phyloP scores from a whole-genome alignment of 2,329 filamentous ascomycete species.

The Fusarium phyllophilum region DNA sequence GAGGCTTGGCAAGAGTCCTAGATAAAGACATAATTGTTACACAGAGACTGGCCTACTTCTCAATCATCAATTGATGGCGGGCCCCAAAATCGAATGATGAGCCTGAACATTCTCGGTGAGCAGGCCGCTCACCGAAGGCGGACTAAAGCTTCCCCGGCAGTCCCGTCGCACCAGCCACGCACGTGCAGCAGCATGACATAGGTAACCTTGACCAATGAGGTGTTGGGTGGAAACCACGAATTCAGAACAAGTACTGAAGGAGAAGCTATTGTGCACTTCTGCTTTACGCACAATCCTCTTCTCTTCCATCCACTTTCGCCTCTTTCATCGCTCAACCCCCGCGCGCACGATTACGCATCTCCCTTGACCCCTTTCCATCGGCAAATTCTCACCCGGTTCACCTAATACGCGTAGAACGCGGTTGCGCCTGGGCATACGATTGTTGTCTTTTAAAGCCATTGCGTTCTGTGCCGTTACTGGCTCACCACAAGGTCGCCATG shows the following conservation, averaged over 20 bases:
- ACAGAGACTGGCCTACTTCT: neutral
- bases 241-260: slow-evolving; percentile 37
- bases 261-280: slow-evolving; percentile 27
- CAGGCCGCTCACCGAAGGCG: slow-evolving; percentile 25
- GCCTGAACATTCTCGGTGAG: slow-evolving; percentile 32
- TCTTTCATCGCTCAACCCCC: slow-evolving; percentile 13
- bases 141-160: slow-evolving; percentile 43
- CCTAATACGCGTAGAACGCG: slow-evolving; percentile 31
- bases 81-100: slow-evolving; percentile 40
- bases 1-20: slow-evolving; percentile 27
- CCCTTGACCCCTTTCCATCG: neutral
- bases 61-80: slow-evolving; percentile 15
- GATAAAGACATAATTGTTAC: slow-evolving; percentile 32
- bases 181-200: slow-evolving; percentile 43
- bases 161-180: slow-evolving; percentile 25
- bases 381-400: neutral
- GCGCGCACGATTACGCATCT: slow-evolving; percentile 13
- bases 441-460: slow-evolving; percentile 18
- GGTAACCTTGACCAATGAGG: slow-evolving; percentile 38
- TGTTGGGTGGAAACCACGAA: slow-evolving; percentile 33
- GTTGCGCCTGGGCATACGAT: neutral
- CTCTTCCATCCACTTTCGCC: slow-evolving; percentile 23
- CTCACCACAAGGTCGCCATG: slow-evolving; percentile 63
- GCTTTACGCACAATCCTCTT: slow-evolving; percentile 24
- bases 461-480: slow-evolving; percentile 7